Evolutionary conservation across 2,329 filamentous ascomycete genomes (phyloP).

Genomic region (Penicillium brevicompactum): DNA sequence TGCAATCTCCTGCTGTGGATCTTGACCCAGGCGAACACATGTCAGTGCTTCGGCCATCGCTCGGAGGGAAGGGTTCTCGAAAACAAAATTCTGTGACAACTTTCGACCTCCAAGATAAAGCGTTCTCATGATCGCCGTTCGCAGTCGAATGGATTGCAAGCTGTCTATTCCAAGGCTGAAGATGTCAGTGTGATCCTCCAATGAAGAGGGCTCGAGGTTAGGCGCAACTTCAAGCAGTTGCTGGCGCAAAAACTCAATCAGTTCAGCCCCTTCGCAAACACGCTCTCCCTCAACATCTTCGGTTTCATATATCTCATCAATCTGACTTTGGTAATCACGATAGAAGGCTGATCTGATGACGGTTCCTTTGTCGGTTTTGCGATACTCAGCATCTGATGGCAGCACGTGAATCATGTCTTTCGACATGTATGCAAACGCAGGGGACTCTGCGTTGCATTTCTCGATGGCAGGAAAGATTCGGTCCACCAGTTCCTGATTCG

Average conservation of each 20-base stretch:
- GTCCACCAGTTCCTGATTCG: constrained; percentile 4
- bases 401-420: constrained; percentile 26
- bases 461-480: constrained; percentile 10
- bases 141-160: constrained; percentile 24
- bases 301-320: constrained; percentile 20
- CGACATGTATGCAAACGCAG: constrained; percentile 23
- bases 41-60: constrained; percentile 22
- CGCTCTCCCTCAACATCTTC: constrained; percentile 15
- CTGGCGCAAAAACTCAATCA: constrained; percentile 17
- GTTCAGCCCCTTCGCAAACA: constrained; percentile 13
- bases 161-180: constrained; percentile 27
- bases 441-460: constrained; percentile 6
- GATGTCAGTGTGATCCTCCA: constrained; percentile 20
- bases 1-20: constrained; percentile 3
- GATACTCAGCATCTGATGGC: constrained; percentile 16
- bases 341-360: constrained; percentile 28
- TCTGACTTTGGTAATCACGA: constrained; percentile 19
- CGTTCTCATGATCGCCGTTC: constrained; percentile 17
- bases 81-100: constrained; percentile 23
- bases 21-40: constrained; percentile 10
- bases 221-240: constrained; percentile 42
- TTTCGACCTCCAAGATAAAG: constrained; percentile 15
- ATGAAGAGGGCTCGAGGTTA: constrained; percentile 2
- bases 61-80: constrained; percentile 22
- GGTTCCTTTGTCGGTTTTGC: constrained; percentile 28